Percentiles rank a stretch among this genome's conserved stretches.
Evolutionary conservation across 495 filamentous ascomycete species (phyloP).

Genomic region (Xylaria flabelliformis): DNA sequence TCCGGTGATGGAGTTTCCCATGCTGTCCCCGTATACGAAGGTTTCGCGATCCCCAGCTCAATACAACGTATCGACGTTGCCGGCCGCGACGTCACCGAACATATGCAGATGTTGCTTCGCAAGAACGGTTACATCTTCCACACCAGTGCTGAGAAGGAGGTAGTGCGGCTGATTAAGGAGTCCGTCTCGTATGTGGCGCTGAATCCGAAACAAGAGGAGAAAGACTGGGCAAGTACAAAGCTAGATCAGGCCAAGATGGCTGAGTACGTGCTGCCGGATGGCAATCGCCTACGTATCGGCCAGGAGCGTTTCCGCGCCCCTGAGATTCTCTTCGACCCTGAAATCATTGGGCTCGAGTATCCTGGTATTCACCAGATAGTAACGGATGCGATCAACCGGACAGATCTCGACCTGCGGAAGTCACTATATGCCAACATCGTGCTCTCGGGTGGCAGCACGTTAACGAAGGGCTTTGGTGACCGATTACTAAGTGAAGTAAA

Average conservation of each 20-base stretch:
- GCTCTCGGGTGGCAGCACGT: conserved; percentile 90
- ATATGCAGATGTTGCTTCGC: conserved; percentile 87
- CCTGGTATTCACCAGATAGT: conserved; percentile 97
- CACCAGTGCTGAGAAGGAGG: conserved; percentile 97
- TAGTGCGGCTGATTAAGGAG: conserved; percentile 97
- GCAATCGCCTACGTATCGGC: conserved; percentile 58
- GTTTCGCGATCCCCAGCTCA: conserved; percentile 93
- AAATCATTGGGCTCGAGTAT: conserved; percentile 96
- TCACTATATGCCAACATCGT: conserved; percentile 95
- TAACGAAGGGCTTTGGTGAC: conserved; percentile 91
- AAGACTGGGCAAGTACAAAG: conserved; percentile 83
- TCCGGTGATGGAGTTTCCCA: conserved; percentile 97
- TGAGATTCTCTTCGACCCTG: conserved; percentile 97
- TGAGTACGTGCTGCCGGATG: conserved; percentile 90
- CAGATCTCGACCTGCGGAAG: conserved; percentile 97
- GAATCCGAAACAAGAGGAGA: conserved; percentile 93
- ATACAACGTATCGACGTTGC: conserved; percentile 97
- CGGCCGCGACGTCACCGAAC: conserved; percentile 96
- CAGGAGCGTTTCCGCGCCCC: conserved; percentile 90
- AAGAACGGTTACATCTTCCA: conserved; percentile 95
- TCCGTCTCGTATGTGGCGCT: conserved; percentile 88
- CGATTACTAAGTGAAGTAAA: conserved; percentile 91
- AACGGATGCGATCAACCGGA: conserved; percentile 92
- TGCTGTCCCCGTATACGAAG: conserved; percentile 96
- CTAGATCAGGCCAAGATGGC: conserved; percentile 70